Percentiles rank a stretch among this genome's conserved stretches.
Conservation (phyloP, 2,329 filamentous ascomycete genomes). For the Colletotrichum agaves region DNA sequence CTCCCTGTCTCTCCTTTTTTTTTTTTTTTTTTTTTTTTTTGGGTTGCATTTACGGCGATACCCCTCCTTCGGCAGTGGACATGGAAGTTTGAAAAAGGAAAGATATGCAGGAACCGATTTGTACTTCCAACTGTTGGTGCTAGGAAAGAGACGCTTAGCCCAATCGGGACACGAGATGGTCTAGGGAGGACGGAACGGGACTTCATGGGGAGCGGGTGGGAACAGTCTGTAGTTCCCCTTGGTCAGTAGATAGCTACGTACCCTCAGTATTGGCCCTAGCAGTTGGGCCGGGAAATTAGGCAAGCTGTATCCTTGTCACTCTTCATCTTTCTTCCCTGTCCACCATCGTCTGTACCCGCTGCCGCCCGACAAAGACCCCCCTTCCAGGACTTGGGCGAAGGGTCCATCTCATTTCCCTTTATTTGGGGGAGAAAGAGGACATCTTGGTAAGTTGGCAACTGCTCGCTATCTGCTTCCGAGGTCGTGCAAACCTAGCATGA, state of each 20-base stretch:
- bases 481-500: slow-evolving; percentile 8
- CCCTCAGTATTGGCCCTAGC: slow-evolving; percentile 3
- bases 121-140: slow-evolving; percentile 18
- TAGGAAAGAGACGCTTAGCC: not conserved
- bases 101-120: slow-evolving; percentile 16
- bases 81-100: not conserved
- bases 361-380: not conserved
- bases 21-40: too few species aligned
- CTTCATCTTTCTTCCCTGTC: not conserved
- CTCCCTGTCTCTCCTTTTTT: slow-evolving; percentile 1
- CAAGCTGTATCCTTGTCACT: slow-evolving; percentile 11
- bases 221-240: not conserved
- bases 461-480: not conserved
- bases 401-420: slow-evolving; percentile 10
- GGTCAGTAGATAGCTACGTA: not conserved
- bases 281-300: slow-evolving; percentile 22
- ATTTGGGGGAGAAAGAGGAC: slow-evolving; percentile 4
- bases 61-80: slow-evolving; percentile 16
- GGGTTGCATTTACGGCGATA: not conserved
- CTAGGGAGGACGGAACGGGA: not conserved
- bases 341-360: not conserved
- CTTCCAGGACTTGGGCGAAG: slow-evolving; percentile 1
- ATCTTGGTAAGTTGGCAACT: not conserved
- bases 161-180: not conserved
- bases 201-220: not conserved